Percentiles rank a stretch among this genome's conserved stretches.
Evolutionary conservation across 768 basidiomycete genomes (phyloP).

Genomic region (Lepiota brunneoincarnata): DNA sequence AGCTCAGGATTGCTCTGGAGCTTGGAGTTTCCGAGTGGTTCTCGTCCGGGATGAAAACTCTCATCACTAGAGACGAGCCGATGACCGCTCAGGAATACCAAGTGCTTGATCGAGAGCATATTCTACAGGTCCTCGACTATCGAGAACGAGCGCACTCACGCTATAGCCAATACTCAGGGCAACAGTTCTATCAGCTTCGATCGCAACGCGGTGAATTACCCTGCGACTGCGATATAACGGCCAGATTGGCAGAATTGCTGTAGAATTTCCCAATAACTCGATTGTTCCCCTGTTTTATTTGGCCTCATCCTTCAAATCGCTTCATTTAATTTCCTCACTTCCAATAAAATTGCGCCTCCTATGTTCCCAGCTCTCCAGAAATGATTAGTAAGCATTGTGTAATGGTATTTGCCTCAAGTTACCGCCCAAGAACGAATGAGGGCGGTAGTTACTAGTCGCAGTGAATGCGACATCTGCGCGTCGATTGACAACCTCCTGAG

Average conservation of each 20-base stretch:
- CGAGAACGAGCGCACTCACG: constrained; percentile 8
- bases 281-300: too few species aligned
- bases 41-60: neutral
- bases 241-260: neutral
- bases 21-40: constrained; percentile 8
- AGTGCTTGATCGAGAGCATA: neutral
- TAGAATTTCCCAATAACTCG: too few species aligned
- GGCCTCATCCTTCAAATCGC: too few species aligned
- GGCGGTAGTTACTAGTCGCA: too few species aligned
- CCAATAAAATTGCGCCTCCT: too few species aligned
- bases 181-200: neutral
- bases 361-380: too few species aligned
- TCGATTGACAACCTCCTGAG: too few species aligned
- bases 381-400: too few species aligned
- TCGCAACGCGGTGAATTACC: constrained; percentile 2
- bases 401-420: too few species aligned
- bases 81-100: neutral
- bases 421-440: too few species aligned
- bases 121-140: constrained; percentile 5
- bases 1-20: constrained; percentile 5
- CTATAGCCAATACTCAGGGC: neutral
- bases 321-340: too few species aligned
- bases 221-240: neutral
- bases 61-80: neutral
- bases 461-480: too few species aligned